These are phyloP conservation scores for Eucalyptus erythrocorys DNA, from an alignment of 345 rosid genomes.

Conservation along the genomic window DNA sequence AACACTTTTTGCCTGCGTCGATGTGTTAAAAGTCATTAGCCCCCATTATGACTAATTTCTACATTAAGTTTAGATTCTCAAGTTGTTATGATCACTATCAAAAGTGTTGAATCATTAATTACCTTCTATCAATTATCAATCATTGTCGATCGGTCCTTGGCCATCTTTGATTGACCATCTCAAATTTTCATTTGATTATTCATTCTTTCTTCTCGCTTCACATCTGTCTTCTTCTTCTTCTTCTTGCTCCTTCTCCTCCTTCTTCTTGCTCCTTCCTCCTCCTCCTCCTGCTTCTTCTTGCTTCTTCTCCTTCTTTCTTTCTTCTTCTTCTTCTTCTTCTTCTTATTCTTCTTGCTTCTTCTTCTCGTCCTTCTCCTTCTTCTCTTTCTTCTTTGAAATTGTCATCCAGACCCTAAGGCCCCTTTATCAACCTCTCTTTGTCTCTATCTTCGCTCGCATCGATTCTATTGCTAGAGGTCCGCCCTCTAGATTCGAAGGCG, in stretches of 20 bases:
- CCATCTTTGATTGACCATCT: background rate
- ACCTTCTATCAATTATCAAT: background rate
- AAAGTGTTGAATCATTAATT: background rate
- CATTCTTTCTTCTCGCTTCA: background rate
- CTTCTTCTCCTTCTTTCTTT: accelerated
- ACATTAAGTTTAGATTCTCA: accelerated
- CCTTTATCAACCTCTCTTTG: no score
- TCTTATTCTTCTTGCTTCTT: accelerated
- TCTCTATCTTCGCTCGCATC: no score
- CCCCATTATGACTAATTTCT: background rate
- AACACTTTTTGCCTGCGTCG: background rate
- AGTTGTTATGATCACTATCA: background rate
- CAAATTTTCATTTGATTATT: background rate
- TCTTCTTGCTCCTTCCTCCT: no score
- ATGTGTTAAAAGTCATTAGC: background rate
- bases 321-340: accelerated
- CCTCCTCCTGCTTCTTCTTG: accelerated
- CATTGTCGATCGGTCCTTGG: background rate
- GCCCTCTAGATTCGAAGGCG: no score
- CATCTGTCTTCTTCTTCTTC: no score
- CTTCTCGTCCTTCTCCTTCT: no score
- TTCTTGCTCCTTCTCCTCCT: no score
- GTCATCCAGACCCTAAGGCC: no score
- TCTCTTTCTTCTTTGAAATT: no score
- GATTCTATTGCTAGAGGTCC: no score